phyloP scores from a whole-genome alignment of 495 filamentous ascomycete genomes.

The Neurospora hispaniola region DNA sequence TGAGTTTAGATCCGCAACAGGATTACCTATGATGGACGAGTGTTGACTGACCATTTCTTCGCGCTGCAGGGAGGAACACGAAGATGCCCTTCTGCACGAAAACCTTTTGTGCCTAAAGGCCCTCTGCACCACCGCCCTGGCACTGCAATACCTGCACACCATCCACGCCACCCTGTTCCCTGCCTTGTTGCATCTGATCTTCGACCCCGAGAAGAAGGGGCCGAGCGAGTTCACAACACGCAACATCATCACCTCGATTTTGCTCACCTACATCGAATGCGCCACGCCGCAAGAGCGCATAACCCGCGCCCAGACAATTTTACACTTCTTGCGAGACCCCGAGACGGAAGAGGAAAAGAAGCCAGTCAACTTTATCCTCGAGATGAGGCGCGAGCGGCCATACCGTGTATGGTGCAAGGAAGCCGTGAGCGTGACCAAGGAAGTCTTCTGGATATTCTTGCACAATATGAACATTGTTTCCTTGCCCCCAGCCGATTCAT shows the following conservation, averaged over 20 bases:
- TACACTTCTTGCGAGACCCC: slow-evolving; percentile 75
- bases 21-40: too few relatives aligned
- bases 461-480: slow-evolving; percentile 86
- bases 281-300: slow-evolving; percentile 42
- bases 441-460: slow-evolving; percentile 99
- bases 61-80: slow-evolving; percentile 74
- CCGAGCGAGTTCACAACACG: slow-evolving; percentile 93
- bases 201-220: slow-evolving; percentile 93
- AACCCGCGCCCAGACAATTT: slow-evolving; percentile 53
- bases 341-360: slow-evolving; percentile 60
- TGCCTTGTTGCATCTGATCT: slow-evolving; percentile 75
- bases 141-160: slow-evolving; percentile 65
- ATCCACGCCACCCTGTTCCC: slow-evolving; percentile 80
- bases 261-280: slow-evolving; percentile 73
- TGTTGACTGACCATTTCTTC: neutral
- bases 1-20: slow-evolving; percentile 28
- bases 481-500: slow-evolving; percentile 30
- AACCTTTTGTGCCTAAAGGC: slow-evolving; percentile 89
- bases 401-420: slow-evolving; percentile 94
- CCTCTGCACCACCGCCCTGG: slow-evolving; percentile 80
- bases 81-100: slow-evolving; percentile 87
- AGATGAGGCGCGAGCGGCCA: slow-evolving; percentile 77
- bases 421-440: slow-evolving; percentile 82
- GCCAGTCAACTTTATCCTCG: slow-evolving; percentile 74
- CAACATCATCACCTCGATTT: slow-evolving; percentile 69